phyloP scores from a whole-genome alignment of 306 rosid genomes.

The Vigna radiata region DNA sequence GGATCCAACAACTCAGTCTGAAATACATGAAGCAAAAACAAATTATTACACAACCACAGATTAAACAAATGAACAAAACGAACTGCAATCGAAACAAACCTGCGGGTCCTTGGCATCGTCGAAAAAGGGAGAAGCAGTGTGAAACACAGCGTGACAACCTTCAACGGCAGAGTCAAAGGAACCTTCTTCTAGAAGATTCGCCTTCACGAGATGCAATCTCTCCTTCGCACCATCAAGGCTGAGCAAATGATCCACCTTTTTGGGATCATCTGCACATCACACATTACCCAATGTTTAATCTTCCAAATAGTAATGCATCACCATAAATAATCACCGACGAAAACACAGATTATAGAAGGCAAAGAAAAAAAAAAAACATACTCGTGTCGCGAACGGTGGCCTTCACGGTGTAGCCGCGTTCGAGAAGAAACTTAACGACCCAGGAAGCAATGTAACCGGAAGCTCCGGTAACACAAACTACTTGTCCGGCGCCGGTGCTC shows the following conservation, averaged over 20 bases:
- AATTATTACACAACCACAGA: neutral
- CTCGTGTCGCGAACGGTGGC: conserved; percentile 57
- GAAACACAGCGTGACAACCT: conserved; percentile 60
- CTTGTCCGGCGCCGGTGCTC: conserved; percentile 37
- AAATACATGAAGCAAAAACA: neutral
- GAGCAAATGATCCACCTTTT: conserved; percentile 49
- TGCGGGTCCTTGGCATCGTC: conserved; percentile 48
- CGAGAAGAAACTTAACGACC: conserved; percentile 53
- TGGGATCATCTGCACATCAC: conserved; percentile 41
- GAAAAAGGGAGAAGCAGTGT: conserved; percentile 49
- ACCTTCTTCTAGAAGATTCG: conserved; percentile 45
- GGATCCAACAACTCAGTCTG: conserved; percentile 49
- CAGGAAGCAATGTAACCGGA: conserved; percentile 63
- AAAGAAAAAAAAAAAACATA: neutral
- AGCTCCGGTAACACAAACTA: conserved; percentile 60
- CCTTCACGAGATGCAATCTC: conserved; percentile 51
- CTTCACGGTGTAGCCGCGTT: conserved; percentile 54
- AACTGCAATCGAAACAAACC: conserved; percentile 21
- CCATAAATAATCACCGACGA: neutral
- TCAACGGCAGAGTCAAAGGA: conserved; percentile 48
- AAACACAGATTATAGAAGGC: neutral
- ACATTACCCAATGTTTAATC: neutral
- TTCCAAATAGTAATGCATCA: too few relatives aligned
- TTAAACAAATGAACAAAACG: neutral
- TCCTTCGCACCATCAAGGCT: conserved; percentile 60